These are phyloP conservation scores for Ustilago crameri DNA, from an alignment of 1,284 basidiomycete species.

Conservation along the genomic window DNA sequence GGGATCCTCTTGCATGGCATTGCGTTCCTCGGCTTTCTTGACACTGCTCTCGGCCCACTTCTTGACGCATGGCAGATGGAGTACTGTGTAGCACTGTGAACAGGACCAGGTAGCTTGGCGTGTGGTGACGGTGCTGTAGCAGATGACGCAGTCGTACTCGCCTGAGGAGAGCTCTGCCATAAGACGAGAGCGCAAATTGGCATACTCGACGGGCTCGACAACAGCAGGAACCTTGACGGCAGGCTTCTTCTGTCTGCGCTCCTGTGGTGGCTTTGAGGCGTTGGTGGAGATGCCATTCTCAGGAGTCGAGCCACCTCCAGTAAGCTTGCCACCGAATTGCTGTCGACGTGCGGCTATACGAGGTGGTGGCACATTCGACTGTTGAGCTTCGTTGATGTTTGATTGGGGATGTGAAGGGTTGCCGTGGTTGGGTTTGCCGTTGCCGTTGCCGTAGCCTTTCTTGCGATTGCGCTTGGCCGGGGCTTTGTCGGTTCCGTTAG, in stretches of 20 bases:
- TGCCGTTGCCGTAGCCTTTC: slow-evolving; percentile 16
- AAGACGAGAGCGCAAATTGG: slow-evolving; percentile 63
- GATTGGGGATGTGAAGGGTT: slow-evolving; percentile 4
- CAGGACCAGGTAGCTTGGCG: slow-evolving; percentile 64
- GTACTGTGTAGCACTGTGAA: slow-evolving; percentile 62
- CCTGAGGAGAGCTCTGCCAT: slow-evolving; percentile 60
- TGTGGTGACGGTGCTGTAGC: slow-evolving; percentile 61
- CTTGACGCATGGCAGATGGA: slow-evolving; percentile 63
- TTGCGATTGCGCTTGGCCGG: slow-evolving; percentile 3
- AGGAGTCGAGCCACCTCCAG: slow-evolving; percentile 12
- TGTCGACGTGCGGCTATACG: slow-evolving; percentile 27
- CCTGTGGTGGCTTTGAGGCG: slow-evolving; percentile 13
- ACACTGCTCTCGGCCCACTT: slow-evolving; percentile 66
- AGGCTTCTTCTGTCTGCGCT: slow-evolving; percentile 28
- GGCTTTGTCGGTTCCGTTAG: background rate
- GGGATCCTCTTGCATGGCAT: slow-evolving; percentile 65
- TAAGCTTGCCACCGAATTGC: slow-evolving; percentile 56
- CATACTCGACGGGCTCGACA: slow-evolving; percentile 49
- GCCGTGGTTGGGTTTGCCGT: slow-evolving; percentile 10
- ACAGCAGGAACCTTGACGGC: slow-evolving; percentile 24
- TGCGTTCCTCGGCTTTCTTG: slow-evolving; percentile 62
- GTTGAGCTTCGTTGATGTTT: background rate
- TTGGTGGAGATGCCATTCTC: background rate
- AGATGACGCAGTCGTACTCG: slow-evolving; percentile 65
- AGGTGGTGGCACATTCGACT: slow-evolving; percentile 10